Percentiles rank a stretch among this genome's conserved stretches.
Conservation (phyloP, 331 rosid species). For the Erythrophleum ivorense region DNA sequence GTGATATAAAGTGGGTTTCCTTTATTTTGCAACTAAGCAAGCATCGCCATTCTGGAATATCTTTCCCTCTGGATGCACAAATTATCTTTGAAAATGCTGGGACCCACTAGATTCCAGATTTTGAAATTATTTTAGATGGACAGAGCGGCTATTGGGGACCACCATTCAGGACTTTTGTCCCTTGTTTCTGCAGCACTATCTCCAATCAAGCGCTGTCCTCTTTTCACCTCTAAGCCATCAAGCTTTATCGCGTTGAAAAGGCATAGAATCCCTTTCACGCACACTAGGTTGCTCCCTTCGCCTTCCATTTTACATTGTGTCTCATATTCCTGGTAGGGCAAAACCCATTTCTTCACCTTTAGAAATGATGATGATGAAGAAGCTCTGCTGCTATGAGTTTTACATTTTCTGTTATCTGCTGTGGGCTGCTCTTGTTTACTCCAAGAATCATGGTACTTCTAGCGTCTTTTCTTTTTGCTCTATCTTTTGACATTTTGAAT, state of each 20-base stretch:
- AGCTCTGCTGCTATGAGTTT: slow-evolving; percentile 43
- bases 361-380: slow-evolving; percentile 55
- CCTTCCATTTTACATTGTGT: background rate
- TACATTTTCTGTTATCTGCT: slow-evolving; percentile 48
- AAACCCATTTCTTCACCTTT: slow-evolving; percentile 41
- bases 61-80: background rate
- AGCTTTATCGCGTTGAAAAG: slow-evolving; percentile 19
- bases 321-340: slow-evolving; percentile 37
- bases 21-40: background rate
- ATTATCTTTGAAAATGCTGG: background rate
- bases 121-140: slow-evolving; percentile 30
- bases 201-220: slow-evolving; percentile 34
- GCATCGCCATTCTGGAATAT: background rate
- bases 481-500: background rate
- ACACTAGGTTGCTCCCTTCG: slow-evolving; percentile 5
- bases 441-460: slow-evolving; percentile 74
- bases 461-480: background rate
- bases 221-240: slow-evolving; percentile 29
- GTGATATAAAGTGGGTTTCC: background rate
- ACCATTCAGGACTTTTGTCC: slow-evolving; percentile 48
- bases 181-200: slow-evolving; percentile 49
- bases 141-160: slow-evolving; percentile 69
- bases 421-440: slow-evolving; percentile 65
- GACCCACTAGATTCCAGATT: background rate
- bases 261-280: slow-evolving; percentile 11